Base-by-base conservation (phyloP, 192 early-diverging fungal genomes). In the Lobosporangium transversale region DNA sequence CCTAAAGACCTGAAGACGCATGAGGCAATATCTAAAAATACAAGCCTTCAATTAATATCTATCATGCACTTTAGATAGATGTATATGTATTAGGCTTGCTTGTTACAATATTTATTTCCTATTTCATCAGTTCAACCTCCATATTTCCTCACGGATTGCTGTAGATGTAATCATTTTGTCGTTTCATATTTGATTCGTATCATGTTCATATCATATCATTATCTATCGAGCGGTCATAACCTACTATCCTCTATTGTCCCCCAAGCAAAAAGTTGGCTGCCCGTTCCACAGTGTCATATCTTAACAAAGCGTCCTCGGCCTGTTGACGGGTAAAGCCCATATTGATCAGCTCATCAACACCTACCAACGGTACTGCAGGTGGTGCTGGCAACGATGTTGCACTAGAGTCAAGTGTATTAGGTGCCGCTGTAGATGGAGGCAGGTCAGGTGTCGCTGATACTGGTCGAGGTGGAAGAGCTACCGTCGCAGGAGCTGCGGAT, bases 211-310 rank as follows among this genome's bases (percentile, higher is more conserved):
- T n/a, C n/a, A n/a, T n/a, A n/a, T n/a, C n/a, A n/a, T n/a, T n/a
- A n/a, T n/a, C n/a, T n/a, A n/a, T n/a, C n/a, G n/a, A n/a, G n/a
- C n/a, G n/a, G n/a, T n/a, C n/a, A n/a, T n/a, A n/a, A n/a, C n/a
- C n/a, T n/a, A 40, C 37, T 10, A 40, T 50, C 37, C 61, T 55
- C 11, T 61, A 45, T 48, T 50, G 64, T 35, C 73, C 73, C n/a
- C 65, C 73, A 10, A 76, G 48, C 65, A 76, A 67, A 67, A 76
- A 76, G 59, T 76, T 76, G 64, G 73, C 73, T 24, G 73, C 73
- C 47, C 73, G 57, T 26, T 76, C 73, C 18, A 76, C 63, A 23
- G 42, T 76, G 33, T 76, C 73, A 30, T 76, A 76, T 40, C 73
- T 37, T 33, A 65, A 50, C 21, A 76, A 29, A 5, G 73, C 73